Evolutionary conservation across 192 early-diverging fungal genomes (phyloP), one percentile per base, ranked within the genome.

Genomic region (Linderina pennispora): DNA sequence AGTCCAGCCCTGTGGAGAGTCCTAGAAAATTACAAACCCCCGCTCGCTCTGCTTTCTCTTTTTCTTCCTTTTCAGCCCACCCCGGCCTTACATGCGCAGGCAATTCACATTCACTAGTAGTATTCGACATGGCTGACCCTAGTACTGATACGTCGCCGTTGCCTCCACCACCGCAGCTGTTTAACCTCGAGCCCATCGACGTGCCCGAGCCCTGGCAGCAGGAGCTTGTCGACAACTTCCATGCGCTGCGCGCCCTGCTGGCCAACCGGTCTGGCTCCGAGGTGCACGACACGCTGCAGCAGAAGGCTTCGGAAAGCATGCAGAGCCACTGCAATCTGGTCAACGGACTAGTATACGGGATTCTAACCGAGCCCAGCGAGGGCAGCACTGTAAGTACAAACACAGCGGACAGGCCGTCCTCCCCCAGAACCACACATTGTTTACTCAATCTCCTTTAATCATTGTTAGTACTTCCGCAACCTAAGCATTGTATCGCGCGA

Each of bases 401-500:
- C 40, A 23, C 13, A 28, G 33, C 21, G n/a, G 5, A 8, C 38
- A 40, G 21, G 6, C 5, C 6, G 1, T 18, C 9, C 4, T 24
- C n/a, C 25, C 35, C 3, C 10, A 22, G 15, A 16, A 21, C 7
- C 3, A 6, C 4, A 23, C 14, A 25, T 9, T 59, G 7, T 41
- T 45, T 32, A 23, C 17, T 39, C 20, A 14, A 10, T 17, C 3
- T 47, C 17, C 33, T 47, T 43, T 9, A 23, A 35, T 16, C 14
- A 31, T 3, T 43, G 33, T 4, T 55, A 77, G 63, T 55, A 72
- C 35, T 80, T 82, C 43, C 77, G 79, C 24, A 59, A 65, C 1
- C 62, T 88, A 23, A 80, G 68, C 32, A 50, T 81, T n/a, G 75
- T 85, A 1, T 68, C 78, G 33, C 77, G 85, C 42, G 85, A 88